Evolutionary conservation across 495 filamentous ascomycete species (phyloP), one percentile per base, ranked within the genome.

Genomic region (Poronia punctata): DNA sequence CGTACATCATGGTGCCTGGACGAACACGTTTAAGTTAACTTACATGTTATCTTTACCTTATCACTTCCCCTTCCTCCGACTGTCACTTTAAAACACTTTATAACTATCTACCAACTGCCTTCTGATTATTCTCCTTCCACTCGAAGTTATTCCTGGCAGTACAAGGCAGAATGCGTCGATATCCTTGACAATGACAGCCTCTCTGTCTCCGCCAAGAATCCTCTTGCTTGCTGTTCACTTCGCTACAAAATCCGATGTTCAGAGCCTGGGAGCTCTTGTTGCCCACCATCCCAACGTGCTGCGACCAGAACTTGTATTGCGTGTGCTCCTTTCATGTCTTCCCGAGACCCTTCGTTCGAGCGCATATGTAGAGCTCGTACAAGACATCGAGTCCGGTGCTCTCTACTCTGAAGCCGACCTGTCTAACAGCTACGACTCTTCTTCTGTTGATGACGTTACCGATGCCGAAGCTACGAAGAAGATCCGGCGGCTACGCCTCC

Each of bases 241-340:
- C 40, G 73, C 80, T 24, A 62, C 64, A 38, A 62, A 60, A 35
- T 62, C 66, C 48, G 72, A 88, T 57, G 68, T 90, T 35, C 57
- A 70, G 34, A 66, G 68, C 36, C 62, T 96, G 45, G 71, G 71
- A 43, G 67, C 64, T 31, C 67, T 95, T 21, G 72, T 79, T 40
- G 66, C 75, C 35, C 68, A 69, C 37, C 72, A 80, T 45, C 68
- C 39, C 54, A 56, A 57, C 32, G 70, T 72, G 43, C 71, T 89
- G 39, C 72, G 74, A 14, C 68, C 76, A 8, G 82, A 84, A 43
- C 72, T 85, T 30, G 49, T 89, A 23, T 66, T 93, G 47, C 79
- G 88, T 50, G 83, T 96, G 35, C 63, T 95, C 44, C 72, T 96
- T 43, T 93, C 83, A 38, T 92, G 80, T 49, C 74, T 96, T 5